These are phyloP conservation scores for cucumber (Cucumis sativus) DNA, from an alignment of 306 rosid genomes.

Conservation along the genomic window DNA sequence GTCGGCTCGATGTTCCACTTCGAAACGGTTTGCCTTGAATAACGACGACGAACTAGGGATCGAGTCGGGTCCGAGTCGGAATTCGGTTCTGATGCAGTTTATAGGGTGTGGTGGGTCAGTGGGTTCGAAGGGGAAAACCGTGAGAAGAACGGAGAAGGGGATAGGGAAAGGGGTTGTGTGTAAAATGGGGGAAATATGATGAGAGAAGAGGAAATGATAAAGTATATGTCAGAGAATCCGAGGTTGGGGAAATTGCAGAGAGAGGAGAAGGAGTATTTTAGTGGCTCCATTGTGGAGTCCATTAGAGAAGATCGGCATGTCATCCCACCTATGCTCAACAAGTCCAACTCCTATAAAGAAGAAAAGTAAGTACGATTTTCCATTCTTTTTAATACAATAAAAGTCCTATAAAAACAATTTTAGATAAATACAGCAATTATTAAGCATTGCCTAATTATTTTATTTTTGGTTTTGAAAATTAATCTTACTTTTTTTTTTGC, in stretches of 20 bases:
- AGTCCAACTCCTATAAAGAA: slow-evolving; percentile 62
- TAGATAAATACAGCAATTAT: no score
- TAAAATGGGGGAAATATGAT: slow-evolving; percentile 17
- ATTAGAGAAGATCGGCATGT: slow-evolving; percentile 27
- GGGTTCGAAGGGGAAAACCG: slow-evolving; percentile 25
- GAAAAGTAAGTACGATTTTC: slow-evolving; percentile 30
- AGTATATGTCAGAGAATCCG: slow-evolving; percentile 64
- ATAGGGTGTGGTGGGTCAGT: slow-evolving; percentile 73
- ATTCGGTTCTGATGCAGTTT: slow-evolving; percentile 58
- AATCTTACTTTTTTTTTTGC: no score
- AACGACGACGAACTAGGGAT: slow-evolving; percentile 2
- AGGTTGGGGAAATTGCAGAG: slow-evolving; percentile 57
- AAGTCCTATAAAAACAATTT: no score
- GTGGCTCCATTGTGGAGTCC: slow-evolving; percentile 70
- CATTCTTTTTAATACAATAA: no score
- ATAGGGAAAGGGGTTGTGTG: slow-evolving; percentile 21
- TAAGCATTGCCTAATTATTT: no score
- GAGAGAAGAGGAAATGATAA: slow-evolving; percentile 38
- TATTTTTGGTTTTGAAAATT: no score
- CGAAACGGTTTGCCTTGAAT: slow-evolving; percentile 13
- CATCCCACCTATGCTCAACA: slow-evolving; percentile 27
- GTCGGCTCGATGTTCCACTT: not conserved
- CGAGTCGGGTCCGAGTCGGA: slow-evolving; percentile 24
- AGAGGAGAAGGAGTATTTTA: slow-evolving; percentile 82
- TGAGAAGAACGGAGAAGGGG: slow-evolving; percentile 12